phyloP scores from a whole-genome alignment of 768 basidiomycete species.

The Hebeloma cylindrosporum region DNA sequence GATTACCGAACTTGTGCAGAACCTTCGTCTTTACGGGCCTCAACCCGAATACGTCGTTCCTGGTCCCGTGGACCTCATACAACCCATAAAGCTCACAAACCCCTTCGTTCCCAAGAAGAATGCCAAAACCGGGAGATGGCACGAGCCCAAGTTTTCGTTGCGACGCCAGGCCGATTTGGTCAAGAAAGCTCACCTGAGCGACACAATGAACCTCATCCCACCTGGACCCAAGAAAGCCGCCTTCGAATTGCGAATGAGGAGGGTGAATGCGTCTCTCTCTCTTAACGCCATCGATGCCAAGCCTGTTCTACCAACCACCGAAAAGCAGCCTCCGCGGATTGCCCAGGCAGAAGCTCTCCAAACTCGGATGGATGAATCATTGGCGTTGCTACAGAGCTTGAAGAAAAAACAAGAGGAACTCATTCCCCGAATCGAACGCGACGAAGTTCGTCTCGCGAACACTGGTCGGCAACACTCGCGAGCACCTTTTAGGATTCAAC shows the following conservation, averaged over 20 bases:
- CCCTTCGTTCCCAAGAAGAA: slow-evolving; percentile 72
- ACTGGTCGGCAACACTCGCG: no score
- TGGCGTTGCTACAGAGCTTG: no score
- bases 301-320: not conserved
- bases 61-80: slow-evolving; percentile 8
- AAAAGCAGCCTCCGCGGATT: not conserved
- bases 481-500: no score
- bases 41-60: slow-evolving; percentile 29
- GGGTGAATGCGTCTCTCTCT: slow-evolving; percentile 21
- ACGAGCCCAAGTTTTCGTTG: slow-evolving; percentile 66
- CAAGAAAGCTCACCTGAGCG: slow-evolving; percentile 61
- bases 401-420: no score
- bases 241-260: slow-evolving; percentile 18
- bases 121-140: slow-evolving; percentile 62
- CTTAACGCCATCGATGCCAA: slow-evolving; percentile 6
- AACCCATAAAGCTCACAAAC: slow-evolving; percentile 46
- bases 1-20: slow-evolving; percentile 1
- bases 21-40: slow-evolving; percentile 37
- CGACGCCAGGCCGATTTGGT: slow-evolving; percentile 78
- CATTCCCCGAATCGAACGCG: no score
- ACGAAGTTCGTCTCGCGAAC: no score
- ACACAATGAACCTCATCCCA: slow-evolving; percentile 61
- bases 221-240: slow-evolving; percentile 57
- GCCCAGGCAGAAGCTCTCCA: no score
- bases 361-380: no score